phyloP scores from a whole-genome alignment of 257 asterid genomes.

The Solanum dulcamara region DNA sequence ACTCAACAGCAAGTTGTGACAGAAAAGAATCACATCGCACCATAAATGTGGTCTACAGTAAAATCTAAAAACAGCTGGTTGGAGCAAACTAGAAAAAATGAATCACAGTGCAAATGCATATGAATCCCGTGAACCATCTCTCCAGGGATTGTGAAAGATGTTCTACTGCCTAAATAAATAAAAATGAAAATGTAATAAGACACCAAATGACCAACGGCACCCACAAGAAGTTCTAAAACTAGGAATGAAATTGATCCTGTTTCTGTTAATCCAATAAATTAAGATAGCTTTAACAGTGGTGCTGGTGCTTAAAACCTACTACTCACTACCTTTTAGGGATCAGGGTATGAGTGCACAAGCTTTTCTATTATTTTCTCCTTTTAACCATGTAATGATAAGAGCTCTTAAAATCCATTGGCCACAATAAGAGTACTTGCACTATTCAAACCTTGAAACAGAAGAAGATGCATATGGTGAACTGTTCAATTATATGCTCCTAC shows the following conservation, averaged over 20 bases:
- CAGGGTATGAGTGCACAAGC: background rate
- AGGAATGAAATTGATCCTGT: background rate
- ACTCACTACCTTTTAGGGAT: background rate
- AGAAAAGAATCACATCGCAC: conserved; percentile 10
- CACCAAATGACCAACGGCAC: background rate
- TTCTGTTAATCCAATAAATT: background rate
- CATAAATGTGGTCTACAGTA: background rate
- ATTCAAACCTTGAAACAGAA: background rate
- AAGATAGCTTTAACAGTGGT: background rate
- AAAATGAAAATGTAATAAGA: background rate
- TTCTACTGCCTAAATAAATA: background rate
- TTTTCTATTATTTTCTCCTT: background rate
- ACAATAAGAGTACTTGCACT: background rate
- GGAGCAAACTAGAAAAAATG: background rate
- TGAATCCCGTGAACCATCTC: no score
- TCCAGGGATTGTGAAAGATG: no score
- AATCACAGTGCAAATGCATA: background rate
- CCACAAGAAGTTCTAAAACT: background rate
- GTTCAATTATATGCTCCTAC: background rate
- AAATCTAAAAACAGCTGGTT: background rate
- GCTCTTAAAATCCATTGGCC: background rate
- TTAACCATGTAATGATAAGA: background rate
- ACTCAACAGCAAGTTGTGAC: conserved; percentile 55
- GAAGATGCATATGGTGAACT: background rate
- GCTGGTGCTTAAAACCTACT: background rate